Percentiles rank a stretch among this genome's conserved stretches.
Conservation (phyloP, 2,329 filamentous ascomycete genomes). For the Tolypocladium tundrense region DNA sequence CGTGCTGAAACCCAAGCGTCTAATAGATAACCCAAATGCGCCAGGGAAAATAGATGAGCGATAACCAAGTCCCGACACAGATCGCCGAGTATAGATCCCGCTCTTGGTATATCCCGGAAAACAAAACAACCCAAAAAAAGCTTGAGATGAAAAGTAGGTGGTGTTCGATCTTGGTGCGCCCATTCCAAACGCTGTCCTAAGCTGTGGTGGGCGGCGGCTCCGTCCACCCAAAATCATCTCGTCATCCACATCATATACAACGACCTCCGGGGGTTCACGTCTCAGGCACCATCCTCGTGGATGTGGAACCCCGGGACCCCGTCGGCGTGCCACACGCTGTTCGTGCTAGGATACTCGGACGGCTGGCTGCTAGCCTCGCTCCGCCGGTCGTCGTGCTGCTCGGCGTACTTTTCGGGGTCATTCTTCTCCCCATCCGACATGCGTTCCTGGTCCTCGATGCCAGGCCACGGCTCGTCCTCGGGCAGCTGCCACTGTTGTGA, state of each 20-base stretch:
- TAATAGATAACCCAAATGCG: neutral
- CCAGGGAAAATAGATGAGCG: neutral
- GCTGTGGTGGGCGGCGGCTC: neutral
- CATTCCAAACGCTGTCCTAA: neutral
- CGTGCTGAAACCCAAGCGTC: neutral
- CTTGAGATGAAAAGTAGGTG: neutral
- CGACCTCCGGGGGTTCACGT: neutral
- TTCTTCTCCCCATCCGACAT: slow-evolving; percentile 41
- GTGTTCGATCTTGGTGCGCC: neutral
- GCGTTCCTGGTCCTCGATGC: slow-evolving; percentile 39
- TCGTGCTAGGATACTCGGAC: slow-evolving; percentile 45
- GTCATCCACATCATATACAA: neutral
- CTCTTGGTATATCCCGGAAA: neutral
- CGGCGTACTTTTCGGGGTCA: slow-evolving; percentile 25
- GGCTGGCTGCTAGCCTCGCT: slow-evolving; percentile 38
- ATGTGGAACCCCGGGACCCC: slow-evolving; percentile 24
- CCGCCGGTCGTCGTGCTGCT: slow-evolving; percentile 14
- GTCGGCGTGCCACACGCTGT: slow-evolving; percentile 28
- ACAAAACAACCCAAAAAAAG: neutral
- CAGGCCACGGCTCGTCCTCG: slow-evolving; percentile 47
- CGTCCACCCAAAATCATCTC: neutral
- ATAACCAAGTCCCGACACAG: neutral
- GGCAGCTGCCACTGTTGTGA: slow-evolving; percentile 25
- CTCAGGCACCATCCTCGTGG: slow-evolving; percentile 25
- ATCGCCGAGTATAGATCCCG: neutral